Evolutionary conservation across 208 protist genomes (phyloP).

Genomic region (Trypanosoma avium): DNA sequence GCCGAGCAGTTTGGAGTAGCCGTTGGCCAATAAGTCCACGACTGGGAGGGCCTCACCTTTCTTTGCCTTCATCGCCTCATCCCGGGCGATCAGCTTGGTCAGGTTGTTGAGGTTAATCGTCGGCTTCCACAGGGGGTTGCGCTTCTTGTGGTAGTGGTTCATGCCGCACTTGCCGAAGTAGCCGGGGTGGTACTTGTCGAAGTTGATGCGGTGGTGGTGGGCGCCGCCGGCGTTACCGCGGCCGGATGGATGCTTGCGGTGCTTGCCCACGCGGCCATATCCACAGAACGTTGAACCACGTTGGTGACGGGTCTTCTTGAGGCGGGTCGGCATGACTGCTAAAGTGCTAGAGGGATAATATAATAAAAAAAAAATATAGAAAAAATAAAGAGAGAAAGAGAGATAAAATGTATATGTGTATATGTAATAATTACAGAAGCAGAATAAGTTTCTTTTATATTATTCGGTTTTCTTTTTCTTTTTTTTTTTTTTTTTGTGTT

Average conservation of each 20-base stretch:
- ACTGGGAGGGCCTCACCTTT: constrained; percentile 94
- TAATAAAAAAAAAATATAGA: constrained; percentile 10
- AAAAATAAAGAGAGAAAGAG: not conserved
- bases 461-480: no score
- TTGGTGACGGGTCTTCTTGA: constrained; percentile 93
- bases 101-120: constrained; percentile 99
- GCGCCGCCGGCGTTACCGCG: constrained; percentile 99
- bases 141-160: constrained; percentile 96
- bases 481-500: no score
- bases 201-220: constrained; percentile 99
- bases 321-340: constrained; percentile 83
- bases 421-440: no score
- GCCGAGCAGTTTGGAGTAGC: constrained; percentile 99
- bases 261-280: constrained; percentile 97
- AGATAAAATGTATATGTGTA: no score
- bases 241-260: constrained; percentile 99
- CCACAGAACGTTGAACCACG: constrained; percentile 91
- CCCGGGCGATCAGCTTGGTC: constrained; percentile 96
- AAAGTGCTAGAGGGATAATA: constrained; percentile 10
- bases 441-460: no score
- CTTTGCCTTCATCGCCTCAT: constrained; percentile 78
- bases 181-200: constrained; percentile 99
- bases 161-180: constrained; percentile 99
- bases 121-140: constrained; percentile 94
- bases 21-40: constrained; percentile 96